Conservation (phyloP, 177 flowering plant genomes). For the Vitis hybrid region DNA sequence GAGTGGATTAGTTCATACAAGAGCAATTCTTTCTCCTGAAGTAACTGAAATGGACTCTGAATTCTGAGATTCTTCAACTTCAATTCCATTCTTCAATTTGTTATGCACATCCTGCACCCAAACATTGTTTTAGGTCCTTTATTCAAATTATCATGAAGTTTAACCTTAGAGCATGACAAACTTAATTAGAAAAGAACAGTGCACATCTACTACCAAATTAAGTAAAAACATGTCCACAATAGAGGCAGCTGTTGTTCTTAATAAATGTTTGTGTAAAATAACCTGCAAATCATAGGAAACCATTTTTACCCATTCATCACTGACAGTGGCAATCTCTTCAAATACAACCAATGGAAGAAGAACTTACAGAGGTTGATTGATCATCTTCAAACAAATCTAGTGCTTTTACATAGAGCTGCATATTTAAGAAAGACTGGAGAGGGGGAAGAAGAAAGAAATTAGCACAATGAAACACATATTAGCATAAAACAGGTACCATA, state of each 20-base stretch:
- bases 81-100: constrained; percentile 82
- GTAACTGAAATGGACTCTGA: constrained; percentile 45
- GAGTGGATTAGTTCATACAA: constrained; percentile 47
- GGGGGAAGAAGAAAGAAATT: constrained; percentile 4
- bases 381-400: constrained; percentile 92
- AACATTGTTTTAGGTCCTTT: neutral
- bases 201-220: constrained; percentile 55
- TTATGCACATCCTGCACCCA: constrained; percentile 64
- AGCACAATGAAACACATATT: neutral
- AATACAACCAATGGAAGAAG: neutral
- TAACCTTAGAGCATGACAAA: neutral
- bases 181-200: neutral
- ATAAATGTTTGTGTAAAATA: constrained; percentile 78
- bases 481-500: neutral
- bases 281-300: constrained; percentile 43
- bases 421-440: constrained; percentile 65
- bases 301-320: constrained; percentile 8
- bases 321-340: neutral
- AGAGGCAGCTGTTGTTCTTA: constrained; percentile 69
- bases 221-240: constrained; percentile 63
- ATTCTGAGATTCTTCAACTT: constrained; percentile 57
- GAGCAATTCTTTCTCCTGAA: constrained; percentile 63
- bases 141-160: neutral
- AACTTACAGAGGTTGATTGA: constrained; percentile 75
- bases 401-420: constrained; percentile 94